These are phyloP conservation scores for Cladosporium austrohemisphaericum DNA, from an alignment of 2,329 filamentous ascomycete genomes.

Conservation along the genomic window DNA sequence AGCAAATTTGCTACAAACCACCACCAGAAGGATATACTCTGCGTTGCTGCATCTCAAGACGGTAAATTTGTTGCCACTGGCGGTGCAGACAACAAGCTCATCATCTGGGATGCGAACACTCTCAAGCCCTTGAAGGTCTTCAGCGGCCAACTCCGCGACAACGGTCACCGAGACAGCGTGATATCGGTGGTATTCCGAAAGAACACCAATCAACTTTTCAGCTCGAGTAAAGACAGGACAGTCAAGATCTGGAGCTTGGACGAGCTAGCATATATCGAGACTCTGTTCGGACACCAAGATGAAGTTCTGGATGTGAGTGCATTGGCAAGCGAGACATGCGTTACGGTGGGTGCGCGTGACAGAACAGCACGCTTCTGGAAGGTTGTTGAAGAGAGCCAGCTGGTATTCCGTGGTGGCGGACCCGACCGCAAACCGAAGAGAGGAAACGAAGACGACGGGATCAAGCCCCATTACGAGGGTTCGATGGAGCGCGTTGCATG, in stretches of 20 bases:
- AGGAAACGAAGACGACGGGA: conserved; percentile 34
- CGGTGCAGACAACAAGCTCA: conserved; percentile 75
- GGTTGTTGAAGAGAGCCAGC: conserved; percentile 88
- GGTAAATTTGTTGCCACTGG: conserved; percentile 90
- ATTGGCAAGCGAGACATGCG: conserved; percentile 78
- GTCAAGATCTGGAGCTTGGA: conserved; percentile 94
- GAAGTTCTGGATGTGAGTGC: conserved; percentile 80
- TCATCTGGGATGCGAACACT: conserved; percentile 81
- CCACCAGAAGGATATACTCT: conserved; percentile 75
- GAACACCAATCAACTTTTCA: conserved; percentile 79
- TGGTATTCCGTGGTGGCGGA: conserved; percentile 87
- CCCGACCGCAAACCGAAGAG: conserved; percentile 44
- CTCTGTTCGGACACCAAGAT: conserved; percentile 93
- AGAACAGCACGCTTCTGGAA: conserved; percentile 93
- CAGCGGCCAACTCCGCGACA: conserved; percentile 74
- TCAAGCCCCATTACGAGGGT: conserved; percentile 61
- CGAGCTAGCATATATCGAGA: conserved; percentile 90
- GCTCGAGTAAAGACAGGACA: conserved; percentile 82
- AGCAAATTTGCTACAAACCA: conserved; percentile 62
- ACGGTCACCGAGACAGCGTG: conserved; percentile 73
- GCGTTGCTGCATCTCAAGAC: conserved; percentile 80
- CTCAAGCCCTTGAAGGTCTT: conserved; percentile 79
- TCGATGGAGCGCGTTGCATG: conserved; percentile 90
- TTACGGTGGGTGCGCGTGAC: conserved; percentile 87
- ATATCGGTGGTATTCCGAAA: conserved; percentile 77